Evolutionary conservation across 2,329 filamentous ascomycete species (phyloP), one percentile per base, ranked within the genome.

Genomic region (Metarhizium guizhouense): DNA sequence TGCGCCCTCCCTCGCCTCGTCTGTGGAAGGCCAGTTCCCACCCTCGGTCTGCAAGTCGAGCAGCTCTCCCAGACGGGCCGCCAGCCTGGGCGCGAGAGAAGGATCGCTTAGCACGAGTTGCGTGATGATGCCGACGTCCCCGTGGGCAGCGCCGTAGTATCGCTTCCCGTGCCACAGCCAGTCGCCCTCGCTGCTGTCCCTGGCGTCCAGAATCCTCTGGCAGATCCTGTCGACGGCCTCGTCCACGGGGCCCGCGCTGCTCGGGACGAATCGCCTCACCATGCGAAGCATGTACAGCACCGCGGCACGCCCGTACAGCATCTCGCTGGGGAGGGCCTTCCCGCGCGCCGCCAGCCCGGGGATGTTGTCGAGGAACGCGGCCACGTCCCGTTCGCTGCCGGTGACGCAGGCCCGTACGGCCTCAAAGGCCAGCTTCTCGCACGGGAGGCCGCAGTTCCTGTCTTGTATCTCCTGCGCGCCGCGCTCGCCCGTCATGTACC

Each of bases 61-160:
- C 11, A 89, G 64, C 10, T 74, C 73, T 1, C 74, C 72, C 4
- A 89, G 65, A 20, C 80, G 74, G 3, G 70, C 69, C 58, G 80
- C 75, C 3, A 88, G 69, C 50, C 75, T 74, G 1, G 74, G 67
- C 1, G 84, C 82, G 59, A 80, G 75, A 5, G 72, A 68, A 0
- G 82, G 78, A 55, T 78, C 76, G 2, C 83, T 82, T 25, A 80
- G 72, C 2, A 87, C 76, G 14, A 88, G 72, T 67, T 90, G 86
- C n/a, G 81, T 84, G 55, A 90, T 76, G 65, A 87, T 88, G 4
- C 86, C 84, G 30, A 88, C 80, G 13, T 81, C 77, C 7, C 87
- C 87, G 63, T 90, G 85, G 0, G 79, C 81, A 5, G 85, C 82
- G 1, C 86, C 87, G 40, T 87, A 72, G 63, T 87, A 87, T 18